These are phyloP conservation scores for Penicillium sp. DNA, from an alignment of 2,329 filamentous ascomycete genomes.

Conservation along the genomic window DNA sequence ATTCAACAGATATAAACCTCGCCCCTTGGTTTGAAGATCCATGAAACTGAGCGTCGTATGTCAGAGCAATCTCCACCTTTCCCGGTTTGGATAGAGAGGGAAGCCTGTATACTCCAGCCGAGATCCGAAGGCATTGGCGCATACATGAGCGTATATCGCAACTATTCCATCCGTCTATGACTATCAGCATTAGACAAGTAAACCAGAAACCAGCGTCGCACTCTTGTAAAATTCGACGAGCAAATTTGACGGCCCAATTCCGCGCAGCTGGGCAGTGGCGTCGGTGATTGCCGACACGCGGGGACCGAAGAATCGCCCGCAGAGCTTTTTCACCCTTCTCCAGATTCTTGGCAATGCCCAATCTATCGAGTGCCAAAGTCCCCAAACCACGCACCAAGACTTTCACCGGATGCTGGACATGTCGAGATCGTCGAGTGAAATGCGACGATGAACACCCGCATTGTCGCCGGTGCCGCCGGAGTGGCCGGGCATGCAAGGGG, in stretches of 20 bases:
- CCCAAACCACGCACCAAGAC: conserved; percentile 23
- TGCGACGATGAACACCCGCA: conserved; percentile 25
- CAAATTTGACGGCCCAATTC: neutral
- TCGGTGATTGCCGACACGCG: conserved; percentile 8
- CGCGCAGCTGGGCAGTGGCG: neutral
- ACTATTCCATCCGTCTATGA: neutral
- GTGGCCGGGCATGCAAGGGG: conserved; percentile 23
- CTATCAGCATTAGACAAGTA: neutral
- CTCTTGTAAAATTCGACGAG: neutral
- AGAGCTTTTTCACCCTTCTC: conserved; percentile 2
- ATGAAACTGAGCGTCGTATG: too few species aligned
- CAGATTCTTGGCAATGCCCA: conserved; percentile 17
- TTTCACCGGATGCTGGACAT: conserved; percentile 29
- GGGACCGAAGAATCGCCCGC: conserved; percentile 3
- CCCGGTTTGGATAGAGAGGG: too few species aligned
- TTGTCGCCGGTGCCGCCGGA: conserved; percentile 22
- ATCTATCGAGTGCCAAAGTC: conserved; percentile 13
- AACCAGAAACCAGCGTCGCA: too few species aligned
- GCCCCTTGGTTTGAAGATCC: too few species aligned
- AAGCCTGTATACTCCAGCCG: neutral
- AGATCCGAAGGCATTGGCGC: neutral
- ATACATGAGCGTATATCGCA: neutral
- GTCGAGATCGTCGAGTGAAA: conserved; percentile 23
- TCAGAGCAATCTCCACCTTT: too few species aligned
- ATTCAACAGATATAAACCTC: too few species aligned